phyloP scores from a whole-genome alignment of 2,329 filamentous ascomycete species.

The Neopestalotiopsis sp. region DNA sequence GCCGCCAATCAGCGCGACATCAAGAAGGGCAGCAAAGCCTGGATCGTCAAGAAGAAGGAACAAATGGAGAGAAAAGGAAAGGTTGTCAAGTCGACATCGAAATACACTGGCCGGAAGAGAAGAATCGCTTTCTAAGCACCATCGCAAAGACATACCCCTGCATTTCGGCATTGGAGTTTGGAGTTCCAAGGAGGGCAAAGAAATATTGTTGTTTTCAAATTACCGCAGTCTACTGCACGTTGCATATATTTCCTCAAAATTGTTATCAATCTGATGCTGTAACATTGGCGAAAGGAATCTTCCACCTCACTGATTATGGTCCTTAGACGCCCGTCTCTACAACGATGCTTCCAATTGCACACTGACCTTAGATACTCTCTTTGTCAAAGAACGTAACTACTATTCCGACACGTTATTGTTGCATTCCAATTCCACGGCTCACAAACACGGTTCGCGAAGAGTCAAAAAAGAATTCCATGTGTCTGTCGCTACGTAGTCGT shows the following conservation, averaged over 20 bases:
- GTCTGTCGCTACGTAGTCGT: too few species aligned
- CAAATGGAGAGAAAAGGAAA: conserved; percentile 96
- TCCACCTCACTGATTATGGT: too few species aligned
- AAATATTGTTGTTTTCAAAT: not conserved
- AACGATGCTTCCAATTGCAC: too few species aligned
- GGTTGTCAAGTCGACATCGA: conserved; percentile 88
- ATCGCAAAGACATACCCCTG: not conserved
- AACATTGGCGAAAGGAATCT: not conserved
- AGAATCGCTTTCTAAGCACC: conserved; percentile 70
- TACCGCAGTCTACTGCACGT: not conserved
- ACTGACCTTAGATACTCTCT: too few species aligned
- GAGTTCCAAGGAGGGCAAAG: not conserved
- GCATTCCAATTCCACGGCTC: too few species aligned
- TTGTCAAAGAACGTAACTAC: too few species aligned
- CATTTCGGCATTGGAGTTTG: conserved; percentile 16
- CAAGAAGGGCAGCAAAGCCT: conserved; percentile 83
- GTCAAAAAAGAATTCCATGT: too few species aligned
- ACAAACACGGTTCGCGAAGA: too few species aligned
- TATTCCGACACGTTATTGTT: too few species aligned
- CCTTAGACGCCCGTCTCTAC: too few species aligned
- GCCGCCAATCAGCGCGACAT: conserved; percentile 55
- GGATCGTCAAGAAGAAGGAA: conserved; percentile 86
- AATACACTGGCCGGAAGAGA: conserved; percentile 92
- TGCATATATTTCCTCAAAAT: not conserved
- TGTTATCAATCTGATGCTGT: not conserved